phyloP scores from a whole-genome alignment of 2,329 filamentous ascomycete species.

The Aspergillus novofumigatus region DNA sequence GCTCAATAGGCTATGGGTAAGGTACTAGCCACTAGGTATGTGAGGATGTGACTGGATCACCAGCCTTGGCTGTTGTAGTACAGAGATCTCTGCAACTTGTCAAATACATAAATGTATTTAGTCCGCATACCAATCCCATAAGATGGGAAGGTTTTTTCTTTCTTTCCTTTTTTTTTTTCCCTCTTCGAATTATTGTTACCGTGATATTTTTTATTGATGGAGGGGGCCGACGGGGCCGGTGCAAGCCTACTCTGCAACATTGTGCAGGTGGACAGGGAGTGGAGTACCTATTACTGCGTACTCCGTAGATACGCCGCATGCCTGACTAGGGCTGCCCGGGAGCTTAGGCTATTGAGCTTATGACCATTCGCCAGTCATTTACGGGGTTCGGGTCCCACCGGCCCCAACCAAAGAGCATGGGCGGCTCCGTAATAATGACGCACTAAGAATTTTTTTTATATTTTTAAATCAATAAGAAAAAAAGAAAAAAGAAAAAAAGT shows the following conservation, averaged over 20 bases:
- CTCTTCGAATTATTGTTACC: neutral
- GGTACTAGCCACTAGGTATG: neutral
- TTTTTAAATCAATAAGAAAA: slow-evolving; percentile 3
- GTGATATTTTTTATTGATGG: neutral
- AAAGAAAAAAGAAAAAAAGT: slow-evolving; percentile 13
- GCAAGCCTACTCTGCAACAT: slow-evolving; percentile 9
- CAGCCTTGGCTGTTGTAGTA: neutral
- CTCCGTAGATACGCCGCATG: slow-evolving; percentile 14
- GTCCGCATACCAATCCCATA: neutral
- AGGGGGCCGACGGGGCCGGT: slow-evolving; percentile 3
- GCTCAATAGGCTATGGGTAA: neutral
- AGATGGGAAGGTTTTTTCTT: neutral
- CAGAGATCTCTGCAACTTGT: neutral
- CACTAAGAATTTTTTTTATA: slow-evolving; percentile 10
- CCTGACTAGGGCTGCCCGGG: slow-evolving; percentile 19
- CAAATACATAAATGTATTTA: neutral
- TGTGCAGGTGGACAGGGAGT: slow-evolving; percentile 17
- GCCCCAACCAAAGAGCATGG: slow-evolving; percentile 16
- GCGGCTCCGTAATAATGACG: slow-evolving; percentile 13
- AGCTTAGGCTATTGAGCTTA: slow-evolving; percentile 25
- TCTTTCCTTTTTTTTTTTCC: neutral
- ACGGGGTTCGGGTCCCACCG: slow-evolving; percentile 16
- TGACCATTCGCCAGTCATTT: slow-evolving; percentile 20
- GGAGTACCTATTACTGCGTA: slow-evolving; percentile 2
- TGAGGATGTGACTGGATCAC: too few relatives aligned